Base-by-base conservation (phyloP, 2,329 filamentous ascomycete species). In the Ilyonectria mors-panacis region DNA sequence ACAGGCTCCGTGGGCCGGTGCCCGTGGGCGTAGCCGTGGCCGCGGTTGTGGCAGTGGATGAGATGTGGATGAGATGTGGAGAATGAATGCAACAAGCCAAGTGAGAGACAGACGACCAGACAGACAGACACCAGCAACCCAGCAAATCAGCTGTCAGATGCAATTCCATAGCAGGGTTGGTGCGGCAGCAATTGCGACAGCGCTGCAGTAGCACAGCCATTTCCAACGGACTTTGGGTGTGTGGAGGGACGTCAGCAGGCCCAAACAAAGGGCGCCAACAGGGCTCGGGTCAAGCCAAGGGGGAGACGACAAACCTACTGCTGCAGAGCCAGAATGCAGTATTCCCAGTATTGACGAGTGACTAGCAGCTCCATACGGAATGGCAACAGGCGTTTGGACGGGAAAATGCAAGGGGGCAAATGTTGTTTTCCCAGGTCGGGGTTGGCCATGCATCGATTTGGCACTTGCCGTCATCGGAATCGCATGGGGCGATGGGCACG, bases 391-490 rank as follows among this genome's bases (percentile, higher is more conserved):
- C 21, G 23, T 26, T 35, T 23, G 51, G 28, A 39, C 33, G 26
- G 13, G 47, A 51, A 28, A 53, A 45, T 30, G 15, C 45, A 19
- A 7, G 37, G 59, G 39, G 42, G 33, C n/a, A 37, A 51, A 39
- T 30, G 44, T 2, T 42, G n/a, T n/a, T n/a, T 39, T 64, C 44
- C 61, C 44, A 48, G 45, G 55, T 39, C 23, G 37, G 45, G 45
- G 44, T 59, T 54, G 60, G 54, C 54, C 65, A 65, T 66, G 64
- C 59, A 60, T 37, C 60, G 55, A 65, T 59, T 60, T 48, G 42
- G 39, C 67, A 67, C 66, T 69, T 63, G 62, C 67, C 72, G 66
- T 73, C 70, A 72, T 69, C 63, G 69, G 57, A 51, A 65, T 70
- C 61, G 39, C 65, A 63, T 59, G 68, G 63, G 53, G 47, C 21